Base-by-base conservation (phyloP, 2,329 filamentous ascomycete species). In the Shiraia sp. region DNA sequence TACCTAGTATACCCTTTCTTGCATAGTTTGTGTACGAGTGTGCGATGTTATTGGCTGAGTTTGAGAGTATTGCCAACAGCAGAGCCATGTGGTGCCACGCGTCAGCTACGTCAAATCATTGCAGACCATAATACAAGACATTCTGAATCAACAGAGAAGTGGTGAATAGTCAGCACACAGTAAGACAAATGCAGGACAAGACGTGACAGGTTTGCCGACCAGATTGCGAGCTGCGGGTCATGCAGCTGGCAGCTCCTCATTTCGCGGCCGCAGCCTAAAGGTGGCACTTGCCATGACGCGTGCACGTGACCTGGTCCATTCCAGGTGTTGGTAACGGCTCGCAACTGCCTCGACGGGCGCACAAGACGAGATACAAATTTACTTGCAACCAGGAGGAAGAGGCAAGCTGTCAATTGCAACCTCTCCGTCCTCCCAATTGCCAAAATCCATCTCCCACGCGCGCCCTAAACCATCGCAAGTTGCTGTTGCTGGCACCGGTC, bases 1-100 rank as follows among this genome's bases (percentile, higher is more conserved):
- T n/a, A n/a, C n/a, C n/a, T 54, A 59, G 32, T 57, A 68, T 67
- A 66, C 65, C 65, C 64, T 53, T 55, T 22, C 8, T 22, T 22
- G 19, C 19, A 22, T 22, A 22, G 8, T 5, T 22, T 22, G 19
- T 22, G 19, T 5, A 8, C 19, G 4, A 22, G 19, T 5, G 19
- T 22, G 52, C 35, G 42, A 41, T 31, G 46, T 40, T 45, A 59
- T 59, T 59, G 50, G 50, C 53, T 47, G 48, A 36, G 35, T 39
- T 5, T 38, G 28, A 10, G 30, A 26, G 19, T 22, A 22, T 22
- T 22, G 19, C 19, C 19, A 22, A 8, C 19, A 5, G 39, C 37
- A 35, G 29, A 32, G 41, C 30, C 14, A n/a, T 42, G 44, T 39
- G 32, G 51, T 52, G 52, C 39, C 45, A 54, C 49, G 43, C 47